phyloP scores from a whole-genome alignment of 2,329 filamentous ascomycete genomes.

The Peltaster fructicola region DNA sequence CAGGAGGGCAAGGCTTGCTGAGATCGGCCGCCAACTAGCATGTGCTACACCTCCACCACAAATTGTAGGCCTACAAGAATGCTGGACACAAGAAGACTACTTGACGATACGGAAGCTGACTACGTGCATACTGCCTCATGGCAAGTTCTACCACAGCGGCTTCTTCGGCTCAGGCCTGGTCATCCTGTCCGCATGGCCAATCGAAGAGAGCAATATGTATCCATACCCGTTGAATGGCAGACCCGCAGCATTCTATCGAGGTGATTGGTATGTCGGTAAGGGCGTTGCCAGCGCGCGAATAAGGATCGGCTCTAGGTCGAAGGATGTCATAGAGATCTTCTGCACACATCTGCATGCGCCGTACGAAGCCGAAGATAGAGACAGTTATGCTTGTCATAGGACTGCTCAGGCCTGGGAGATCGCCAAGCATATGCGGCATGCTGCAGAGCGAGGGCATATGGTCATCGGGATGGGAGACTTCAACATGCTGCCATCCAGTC shows the following conservation, averaged over 20 bases:
- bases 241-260: constrained; percentile 82
- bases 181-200: constrained; percentile 81
- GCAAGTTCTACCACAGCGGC: constrained; percentile 83
- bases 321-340: constrained; percentile 71
- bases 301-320: constrained; percentile 43
- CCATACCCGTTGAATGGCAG: constrained; percentile 82
- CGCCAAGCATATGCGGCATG: constrained; percentile 68
- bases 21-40: constrained; percentile 71
- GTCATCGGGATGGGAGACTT: constrained; percentile 84
- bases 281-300: constrained; percentile 75
- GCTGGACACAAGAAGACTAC: constrained; percentile 80
- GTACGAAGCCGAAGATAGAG: constrained; percentile 61
- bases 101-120: constrained; percentile 57
- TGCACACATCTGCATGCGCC: constrained; percentile 76
- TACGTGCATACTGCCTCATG: constrained; percentile 59
- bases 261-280: constrained; percentile 94
- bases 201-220: constrained; percentile 74
- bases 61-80: constrained; percentile 89
- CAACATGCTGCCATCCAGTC: constrained; percentile 81
- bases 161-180: constrained; percentile 79
- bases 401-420: constrained; percentile 92
- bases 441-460: constrained; percentile 62
- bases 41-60: constrained; percentile 49
- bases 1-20: constrained; percentile 57
- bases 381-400: constrained; percentile 80